Conservation (phyloP, 169 alveolate species). For the Nephromyces sp. region DNA sequence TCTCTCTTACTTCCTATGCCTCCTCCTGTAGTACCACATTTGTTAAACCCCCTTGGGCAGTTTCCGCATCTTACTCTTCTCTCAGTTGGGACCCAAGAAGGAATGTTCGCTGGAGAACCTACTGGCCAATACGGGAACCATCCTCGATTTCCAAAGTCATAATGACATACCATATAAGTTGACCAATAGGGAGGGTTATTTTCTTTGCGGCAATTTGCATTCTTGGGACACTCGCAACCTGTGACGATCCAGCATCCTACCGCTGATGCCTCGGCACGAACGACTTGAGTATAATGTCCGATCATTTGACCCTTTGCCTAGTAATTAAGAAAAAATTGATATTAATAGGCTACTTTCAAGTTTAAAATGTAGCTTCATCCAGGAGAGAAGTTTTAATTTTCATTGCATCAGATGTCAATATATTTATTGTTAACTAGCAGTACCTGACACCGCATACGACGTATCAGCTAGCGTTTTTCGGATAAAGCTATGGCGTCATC, state of each 20-base stretch:
- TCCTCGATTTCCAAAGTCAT: conserved; percentile 44
- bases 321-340: too few relatives aligned
- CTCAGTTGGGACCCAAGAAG: background rate
- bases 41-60: conserved; percentile 14
- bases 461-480: background rate
- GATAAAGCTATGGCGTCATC: background rate
- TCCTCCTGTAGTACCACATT: conserved; percentile 19
- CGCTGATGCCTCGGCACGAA: conserved; percentile 47
- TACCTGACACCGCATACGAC: background rate
- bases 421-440: too few relatives aligned
- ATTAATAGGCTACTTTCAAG: too few relatives aligned
- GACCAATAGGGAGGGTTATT: conserved; percentile 24
- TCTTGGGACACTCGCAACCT: conserved; percentile 38
- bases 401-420: too few relatives aligned
- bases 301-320: conserved; percentile 32
- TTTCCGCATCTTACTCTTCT: conserved; percentile 16
- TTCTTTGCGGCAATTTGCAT: conserved; percentile 2
- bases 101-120: background rate
- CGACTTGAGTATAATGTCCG: conserved; percentile 50
- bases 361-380: too few relatives aligned
- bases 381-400: too few relatives aligned
- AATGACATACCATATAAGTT: conserved; percentile 43
- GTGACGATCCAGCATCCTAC: conserved; percentile 47
- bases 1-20: conserved; percentile 8
- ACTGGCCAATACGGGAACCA: conserved; percentile 36